phyloP scores from a whole-genome alignment of 225 moss, liverwort and hornwort species.

The Rhytidiadelphus loreus region DNA sequence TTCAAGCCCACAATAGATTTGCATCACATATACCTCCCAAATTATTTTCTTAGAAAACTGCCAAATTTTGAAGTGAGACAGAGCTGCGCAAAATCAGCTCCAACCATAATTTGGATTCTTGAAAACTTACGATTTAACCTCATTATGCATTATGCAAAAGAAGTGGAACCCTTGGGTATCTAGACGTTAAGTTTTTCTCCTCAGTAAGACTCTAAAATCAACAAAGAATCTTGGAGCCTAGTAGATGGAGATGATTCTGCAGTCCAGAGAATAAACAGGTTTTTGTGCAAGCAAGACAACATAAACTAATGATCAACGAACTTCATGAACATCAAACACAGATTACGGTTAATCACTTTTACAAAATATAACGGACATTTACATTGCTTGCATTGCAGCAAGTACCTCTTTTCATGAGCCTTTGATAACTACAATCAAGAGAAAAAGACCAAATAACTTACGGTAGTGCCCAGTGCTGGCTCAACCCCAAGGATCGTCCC shows the following conservation, averaged over 20 bases:
- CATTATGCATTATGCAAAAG: background rate
- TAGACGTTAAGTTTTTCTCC: too few relatives aligned
- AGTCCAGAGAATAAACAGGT: background rate
- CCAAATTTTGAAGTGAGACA: background rate
- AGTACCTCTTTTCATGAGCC: background rate
- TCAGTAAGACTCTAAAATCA: background rate
- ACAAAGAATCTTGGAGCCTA: background rate
- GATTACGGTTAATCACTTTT: background rate
- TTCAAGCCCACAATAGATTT: background rate
- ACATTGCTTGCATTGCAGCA: background rate
- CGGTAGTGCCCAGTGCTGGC: background rate
- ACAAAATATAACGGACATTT: background rate
- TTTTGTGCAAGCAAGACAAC: background rate
- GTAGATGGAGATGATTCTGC: background rate
- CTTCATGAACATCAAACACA: background rate
- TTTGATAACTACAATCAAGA: background rate
- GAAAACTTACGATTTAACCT: background rate
- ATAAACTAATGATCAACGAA: background rate
- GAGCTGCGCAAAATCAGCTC: background rate
- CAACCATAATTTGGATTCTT: background rate
- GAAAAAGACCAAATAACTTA: background rate
- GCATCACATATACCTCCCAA: background rate
- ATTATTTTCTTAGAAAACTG: background rate
- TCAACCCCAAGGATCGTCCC: slow-evolving; percentile 97
- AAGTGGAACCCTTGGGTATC: background rate